Evolutionary conservation across 164 flowering plant species (phyloP), one percentile per base, ranked within the genome.

Genomic region (Malania oleifera): DNA sequence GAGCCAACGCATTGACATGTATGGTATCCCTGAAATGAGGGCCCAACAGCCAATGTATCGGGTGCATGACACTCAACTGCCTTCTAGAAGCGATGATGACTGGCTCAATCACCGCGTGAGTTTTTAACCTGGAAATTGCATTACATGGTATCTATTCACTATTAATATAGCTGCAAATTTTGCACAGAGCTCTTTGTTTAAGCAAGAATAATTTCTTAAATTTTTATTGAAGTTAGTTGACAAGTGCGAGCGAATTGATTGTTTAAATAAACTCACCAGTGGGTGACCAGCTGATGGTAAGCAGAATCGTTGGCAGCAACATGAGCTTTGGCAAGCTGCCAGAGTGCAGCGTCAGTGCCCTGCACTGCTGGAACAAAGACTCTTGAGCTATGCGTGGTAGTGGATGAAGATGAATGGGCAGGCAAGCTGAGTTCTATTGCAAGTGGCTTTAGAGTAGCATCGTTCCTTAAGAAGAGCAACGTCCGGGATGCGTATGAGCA

Each of bases 1-100:
- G 56, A 35, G 79, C 79, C 11, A 86, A n/a, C 10, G 89, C 84
- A 49, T 89, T 89, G 37, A 86, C 68, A 37, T 81, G 67, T 84
- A 89, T 79, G 48, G 96, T 89, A 63, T 86, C 85, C 28, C 73
- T 73, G 66, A 86, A 82, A 59, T 84, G 93, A 31, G 93, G 93
- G 40, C 80, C 62, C 19, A 89, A 47, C 3, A 89, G 74, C 65
- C 67, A 60, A 54, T 84, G 70, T 10, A 89, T 62, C 0, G 93
- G 96, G 55, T 89, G 96, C 75, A 89, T 77, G 49, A 54, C 71
- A 54, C 96, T 89, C 37, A 89, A 59, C 19, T 84, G 91, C 67
- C 93, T 76, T 45, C 77, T 78, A 0, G 87, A 73, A 12, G 89
- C 89, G 13, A 89, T 84, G 34, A 86, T 61, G 64, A 86, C 78